A percentile compares a stretch with the other conserved stretches of the same genome.
Evolutionary conservation across 2,329 filamentous ascomycete species (phyloP).

Genomic region (Alternaria sp.): DNA sequence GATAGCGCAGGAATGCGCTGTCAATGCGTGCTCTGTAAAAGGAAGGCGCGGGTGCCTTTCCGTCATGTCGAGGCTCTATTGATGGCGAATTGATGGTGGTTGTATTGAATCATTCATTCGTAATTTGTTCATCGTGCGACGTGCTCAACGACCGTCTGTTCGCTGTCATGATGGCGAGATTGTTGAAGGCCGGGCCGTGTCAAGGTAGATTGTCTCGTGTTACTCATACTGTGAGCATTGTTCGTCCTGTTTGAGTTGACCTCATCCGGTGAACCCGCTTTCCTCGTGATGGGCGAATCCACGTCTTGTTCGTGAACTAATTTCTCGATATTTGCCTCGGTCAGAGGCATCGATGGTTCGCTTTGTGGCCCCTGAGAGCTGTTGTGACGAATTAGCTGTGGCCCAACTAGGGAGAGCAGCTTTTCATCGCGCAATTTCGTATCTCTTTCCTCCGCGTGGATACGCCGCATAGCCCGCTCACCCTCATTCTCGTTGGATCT

Average conservation of each 20-base stretch:
- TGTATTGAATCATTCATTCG: background rate
- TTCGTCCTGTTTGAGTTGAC: conserved; percentile 29
- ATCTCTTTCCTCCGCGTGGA: conserved; percentile 64
- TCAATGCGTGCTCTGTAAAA: conserved; percentile 15
- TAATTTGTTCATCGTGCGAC: conserved; percentile 14
- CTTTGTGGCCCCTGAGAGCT: conserved; percentile 28
- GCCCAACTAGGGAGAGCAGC: conserved; percentile 59
- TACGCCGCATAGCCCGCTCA: conserved; percentile 57
- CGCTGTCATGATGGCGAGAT: conserved; percentile 32
- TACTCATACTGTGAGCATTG: conserved; percentile 26
- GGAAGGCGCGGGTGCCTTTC: conserved; percentile 9
- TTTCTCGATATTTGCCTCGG: conserved; percentile 49
- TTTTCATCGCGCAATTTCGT: conserved; percentile 64
- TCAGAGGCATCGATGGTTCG: conserved; percentile 44
- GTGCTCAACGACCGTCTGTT: conserved; percentile 37
- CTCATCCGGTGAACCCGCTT: conserved; percentile 22
- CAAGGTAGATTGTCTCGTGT: conserved; percentile 21
- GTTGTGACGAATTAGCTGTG: conserved; percentile 37
- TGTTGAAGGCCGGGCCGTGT: conserved; percentile 32
- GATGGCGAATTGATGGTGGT: conserved; percentile 12
- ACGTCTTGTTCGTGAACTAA: conserved; percentile 42
- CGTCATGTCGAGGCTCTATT: conserved; percentile 3
- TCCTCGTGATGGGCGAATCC: conserved; percentile 23
- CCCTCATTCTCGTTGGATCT: conserved; percentile 55
- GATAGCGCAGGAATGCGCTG: conserved; percentile 5